These are phyloP conservation scores for Remersonia thermophila DNA, from an alignment of 2,329 filamentous ascomycete species.

Conservation along the genomic window DNA sequence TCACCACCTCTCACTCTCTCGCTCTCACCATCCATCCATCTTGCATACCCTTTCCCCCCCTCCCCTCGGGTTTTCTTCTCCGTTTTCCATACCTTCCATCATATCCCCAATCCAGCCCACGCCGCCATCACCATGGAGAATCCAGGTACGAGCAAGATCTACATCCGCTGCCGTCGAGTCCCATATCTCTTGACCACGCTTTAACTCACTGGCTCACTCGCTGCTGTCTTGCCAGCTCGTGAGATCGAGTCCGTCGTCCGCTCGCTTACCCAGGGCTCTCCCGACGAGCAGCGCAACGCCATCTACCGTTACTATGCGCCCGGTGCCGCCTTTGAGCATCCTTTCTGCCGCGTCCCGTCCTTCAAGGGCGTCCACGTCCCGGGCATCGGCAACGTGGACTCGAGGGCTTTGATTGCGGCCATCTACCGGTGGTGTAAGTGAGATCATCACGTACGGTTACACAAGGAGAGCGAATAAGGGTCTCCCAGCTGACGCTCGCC, in stretches of 20 bases:
- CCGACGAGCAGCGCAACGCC: constrained; percentile 50
- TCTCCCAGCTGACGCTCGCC: neutral
- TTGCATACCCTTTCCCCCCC: too few relatives aligned
- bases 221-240: constrained; percentile 23
- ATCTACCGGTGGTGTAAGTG: constrained; percentile 55
- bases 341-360: constrained; percentile 58
- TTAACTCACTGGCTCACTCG: neutral
- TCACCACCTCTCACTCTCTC: too few relatives aligned
- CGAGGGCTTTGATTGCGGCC: constrained; percentile 51
- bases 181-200: too few relatives aligned
- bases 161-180: too few relatives aligned
- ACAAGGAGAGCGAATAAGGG: too few relatives aligned
- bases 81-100: too few relatives aligned
- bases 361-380: constrained; percentile 33
- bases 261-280: constrained; percentile 53
- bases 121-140: constrained; percentile 31
- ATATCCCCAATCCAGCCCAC: too few relatives aligned
- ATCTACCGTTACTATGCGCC: constrained; percentile 63
- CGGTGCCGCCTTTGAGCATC: constrained; percentile 63
- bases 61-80: too few relatives aligned
- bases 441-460: too few relatives aligned
- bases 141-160: constrained; percentile 33
- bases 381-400: constrained; percentile 37
- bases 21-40: too few relatives aligned
- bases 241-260: constrained; percentile 58